These are phyloP conservation scores for Trichophyton benhamiae DNA, from an alignment of 2,329 filamentous ascomycete genomes.

Conservation along the genomic window DNA sequence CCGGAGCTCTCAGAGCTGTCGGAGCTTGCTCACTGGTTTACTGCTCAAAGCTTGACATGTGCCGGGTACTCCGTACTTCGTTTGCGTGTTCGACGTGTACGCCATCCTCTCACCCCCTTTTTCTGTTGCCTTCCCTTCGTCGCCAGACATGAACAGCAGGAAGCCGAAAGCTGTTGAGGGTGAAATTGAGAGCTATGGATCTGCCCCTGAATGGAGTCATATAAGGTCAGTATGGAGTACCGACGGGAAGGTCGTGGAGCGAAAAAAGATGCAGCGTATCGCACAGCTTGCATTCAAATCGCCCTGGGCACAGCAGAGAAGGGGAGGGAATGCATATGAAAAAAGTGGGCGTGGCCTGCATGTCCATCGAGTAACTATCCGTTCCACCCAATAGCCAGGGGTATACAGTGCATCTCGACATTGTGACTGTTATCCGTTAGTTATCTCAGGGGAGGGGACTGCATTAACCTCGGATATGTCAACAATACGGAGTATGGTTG, in stretches of 20 bases:
- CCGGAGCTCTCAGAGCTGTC: not conserved
- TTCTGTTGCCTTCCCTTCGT: not conserved
- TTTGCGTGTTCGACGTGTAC: not conserved
- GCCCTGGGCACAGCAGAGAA: not conserved
- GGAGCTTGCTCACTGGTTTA: not conserved
- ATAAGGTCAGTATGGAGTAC: not conserved
- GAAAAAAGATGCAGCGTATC: not conserved
- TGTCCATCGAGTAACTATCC: not conserved
- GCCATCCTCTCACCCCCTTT: too few species aligned
- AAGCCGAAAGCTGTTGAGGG: not conserved
- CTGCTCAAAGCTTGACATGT: not conserved
- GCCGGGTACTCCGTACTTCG: not conserved
- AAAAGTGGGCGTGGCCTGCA: not conserved
- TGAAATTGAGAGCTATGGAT: not conserved
- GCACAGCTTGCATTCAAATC: not conserved
- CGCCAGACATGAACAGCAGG: not conserved
- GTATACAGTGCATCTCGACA: too few species aligned
- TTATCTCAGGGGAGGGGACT: not conserved
- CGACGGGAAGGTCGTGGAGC: not conserved
- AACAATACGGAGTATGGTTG: too few species aligned
- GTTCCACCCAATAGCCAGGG: not conserved
- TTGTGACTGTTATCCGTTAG: too few species aligned
- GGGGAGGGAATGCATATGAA: not conserved
- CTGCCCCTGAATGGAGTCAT: not conserved
- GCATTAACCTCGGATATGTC: not conserved